Evolutionary conservation across 371 early-diverging fungal genomes (phyloP), one percentile per base, ranked within the genome.

Genomic region (Apophysomyces trapeziformis): DNA sequence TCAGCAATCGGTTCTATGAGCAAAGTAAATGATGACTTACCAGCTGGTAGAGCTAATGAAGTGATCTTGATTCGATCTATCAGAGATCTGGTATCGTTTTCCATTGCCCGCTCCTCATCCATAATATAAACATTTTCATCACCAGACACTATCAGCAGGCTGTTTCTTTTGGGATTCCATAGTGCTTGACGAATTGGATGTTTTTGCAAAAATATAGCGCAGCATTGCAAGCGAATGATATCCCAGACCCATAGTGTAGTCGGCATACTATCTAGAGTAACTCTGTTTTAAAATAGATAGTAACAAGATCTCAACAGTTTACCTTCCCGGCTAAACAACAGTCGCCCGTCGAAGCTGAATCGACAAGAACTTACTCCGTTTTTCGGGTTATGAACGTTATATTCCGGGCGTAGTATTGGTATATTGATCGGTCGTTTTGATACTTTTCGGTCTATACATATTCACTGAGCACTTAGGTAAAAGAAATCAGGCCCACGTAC

Each of bases 241-340:
- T 86, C 77, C 90, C 90, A 90, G 14, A 90, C 73, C 87, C 90
- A 92, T 11, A 89, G 76, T 0, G 73, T 68, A 43, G 69, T 84
- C 2, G 92, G 89, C 82, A 87, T 89, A 61, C 74, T 79, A 68
- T 91, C 88, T 87, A 65, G 12, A 21, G 64, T 58, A 47, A 47
- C 56, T 36, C 9, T 41, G 7, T 21, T 26, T 5, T 11, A 37
- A 39, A 21, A n/a, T n/a, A 14, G 16, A 32, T 61, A 61, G 32
- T 36, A 38, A 41, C 74, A 70, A 57, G 88, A 14, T 50, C 5
- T 45, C 54, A 26, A 26, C 38, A 11, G 35, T 64, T 50, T 72
- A 76, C 80, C 94, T 75, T 71, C 71, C 36, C 68, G 65, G 0
- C 84, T 85, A 2, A 67, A 79, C 9, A 93, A 59, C 26, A 82